These are phyloP conservation scores for Trichoderma oligosporum DNA, from an alignment of 2,329 filamentous ascomycete species.

Conservation along the genomic window DNA sequence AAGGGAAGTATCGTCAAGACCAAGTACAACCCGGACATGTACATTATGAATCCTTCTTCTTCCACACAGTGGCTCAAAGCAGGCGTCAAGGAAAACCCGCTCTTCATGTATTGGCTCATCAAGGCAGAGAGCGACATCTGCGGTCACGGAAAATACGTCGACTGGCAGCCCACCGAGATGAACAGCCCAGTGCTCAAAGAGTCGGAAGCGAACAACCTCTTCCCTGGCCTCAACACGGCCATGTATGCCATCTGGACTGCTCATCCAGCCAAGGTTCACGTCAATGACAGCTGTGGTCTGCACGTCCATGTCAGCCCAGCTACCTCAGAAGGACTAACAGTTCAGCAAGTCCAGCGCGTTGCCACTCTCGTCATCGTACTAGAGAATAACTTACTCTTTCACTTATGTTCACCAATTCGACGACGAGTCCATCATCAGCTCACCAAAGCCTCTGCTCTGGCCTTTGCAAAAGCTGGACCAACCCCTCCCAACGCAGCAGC, in stretches of 20 bases:
- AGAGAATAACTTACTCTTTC: conserved; percentile 21
- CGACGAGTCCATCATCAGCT: background rate
- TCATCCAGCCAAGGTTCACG: background rate
- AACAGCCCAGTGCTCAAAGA: conserved; percentile 21
- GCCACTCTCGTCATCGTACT: conserved; percentile 60
- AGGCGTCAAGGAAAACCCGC: background rate
- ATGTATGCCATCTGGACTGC: conserved; percentile 5
- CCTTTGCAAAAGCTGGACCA: background rate
- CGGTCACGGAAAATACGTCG: background rate
- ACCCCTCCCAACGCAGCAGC: background rate
- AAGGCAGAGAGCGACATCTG: background rate
- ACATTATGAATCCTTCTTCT: conserved; percentile 15
- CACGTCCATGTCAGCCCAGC: conserved; percentile 21
- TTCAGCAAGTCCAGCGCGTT: conserved; percentile 75
- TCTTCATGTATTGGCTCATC: conserved; percentile 18
- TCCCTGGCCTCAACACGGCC: conserved; percentile 15
- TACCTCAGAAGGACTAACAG: conserved; percentile 29
- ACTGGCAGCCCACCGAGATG: conserved; percentile 17
- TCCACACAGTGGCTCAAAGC: background rate
- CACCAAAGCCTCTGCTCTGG: background rate
- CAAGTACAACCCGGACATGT: conserved; percentile 8
- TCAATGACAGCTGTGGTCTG: conserved; percentile 18
- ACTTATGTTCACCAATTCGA: conserved; percentile 9
- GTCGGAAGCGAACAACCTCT: conserved; percentile 15
- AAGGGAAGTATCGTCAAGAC: conserved; percentile 12